Evolutionary conservation across 257 asterid species (phyloP).

Genomic region (Salvia hispanica): DNA sequence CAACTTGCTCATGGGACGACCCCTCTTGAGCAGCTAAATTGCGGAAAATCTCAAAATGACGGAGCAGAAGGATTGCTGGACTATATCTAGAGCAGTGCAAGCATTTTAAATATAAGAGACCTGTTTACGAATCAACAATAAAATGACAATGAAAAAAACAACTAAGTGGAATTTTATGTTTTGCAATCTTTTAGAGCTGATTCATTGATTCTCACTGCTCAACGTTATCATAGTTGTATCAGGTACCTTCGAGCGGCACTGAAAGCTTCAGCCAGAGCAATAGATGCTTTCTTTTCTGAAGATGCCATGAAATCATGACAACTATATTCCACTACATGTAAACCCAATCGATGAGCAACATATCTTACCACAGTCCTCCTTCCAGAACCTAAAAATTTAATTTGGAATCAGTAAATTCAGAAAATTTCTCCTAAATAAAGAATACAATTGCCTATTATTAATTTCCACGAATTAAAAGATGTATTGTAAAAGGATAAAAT

Average conservation of each 20-base stretch:
- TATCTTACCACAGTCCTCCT: constrained; percentile 82
- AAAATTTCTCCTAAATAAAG: background rate
- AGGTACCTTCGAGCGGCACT: constrained; percentile 75
- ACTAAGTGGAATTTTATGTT: constrained; percentile 13
- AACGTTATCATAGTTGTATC: constrained; percentile 27
- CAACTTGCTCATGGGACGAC: constrained; percentile 80
- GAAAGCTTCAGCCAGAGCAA: constrained; percentile 88
- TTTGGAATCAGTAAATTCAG: constrained; percentile 31
- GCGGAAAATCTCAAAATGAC: constrained; percentile 85
- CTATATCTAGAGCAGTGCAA: constrained; percentile 56
- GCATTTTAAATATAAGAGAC: constrained; percentile 26
- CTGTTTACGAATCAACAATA: constrained; percentile 16
- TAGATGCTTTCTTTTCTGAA: constrained; percentile 79
- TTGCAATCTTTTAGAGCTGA: constrained; percentile 27
- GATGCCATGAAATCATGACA: constrained; percentile 78
- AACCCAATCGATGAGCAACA: constrained; percentile 82
- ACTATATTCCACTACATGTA: constrained; percentile 90
- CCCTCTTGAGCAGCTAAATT: constrained; percentile 72
- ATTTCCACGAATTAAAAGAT: constrained; percentile 15
- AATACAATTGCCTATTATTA: background rate
- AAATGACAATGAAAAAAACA: constrained; percentile 10
- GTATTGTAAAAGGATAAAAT: constrained; percentile 14
- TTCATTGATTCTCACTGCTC: constrained; percentile 18
- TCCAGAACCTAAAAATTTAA: constrained; percentile 71
- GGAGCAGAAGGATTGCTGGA: constrained; percentile 90